Conservation (phyloP, 1,284 basidiomycete species). For the Leccinum fuscescens region DNA sequence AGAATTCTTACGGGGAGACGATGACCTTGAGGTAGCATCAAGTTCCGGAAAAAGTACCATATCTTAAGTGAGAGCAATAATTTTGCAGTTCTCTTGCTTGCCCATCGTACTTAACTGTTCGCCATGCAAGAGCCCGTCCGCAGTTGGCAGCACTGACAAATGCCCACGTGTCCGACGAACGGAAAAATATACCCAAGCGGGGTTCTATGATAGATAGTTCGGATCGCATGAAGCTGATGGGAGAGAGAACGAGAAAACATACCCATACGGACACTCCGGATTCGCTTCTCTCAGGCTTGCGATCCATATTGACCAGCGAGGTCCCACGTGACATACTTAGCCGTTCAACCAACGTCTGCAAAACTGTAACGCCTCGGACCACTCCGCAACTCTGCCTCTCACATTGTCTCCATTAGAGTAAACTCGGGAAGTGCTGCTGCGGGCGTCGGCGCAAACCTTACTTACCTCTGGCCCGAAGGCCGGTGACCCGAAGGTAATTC, state of each 20-base stretch:
- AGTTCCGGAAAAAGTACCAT: neutral
- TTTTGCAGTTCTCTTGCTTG: neutral
- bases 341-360: neutral
- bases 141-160: neutral
- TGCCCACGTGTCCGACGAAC: neutral
- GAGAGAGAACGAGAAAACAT: neutral
- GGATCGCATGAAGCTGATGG: neutral
- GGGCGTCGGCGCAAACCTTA: too few species aligned
- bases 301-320: neutral
- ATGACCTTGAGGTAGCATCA: neutral
- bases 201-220: too few species aligned
- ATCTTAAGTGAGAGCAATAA: neutral
- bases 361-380: neutral
- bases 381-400: neutral
- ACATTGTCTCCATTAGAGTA: neutral
- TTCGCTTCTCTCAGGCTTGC: too few species aligned
- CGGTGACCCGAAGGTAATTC: too few species aligned
- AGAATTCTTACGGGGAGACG: neutral
- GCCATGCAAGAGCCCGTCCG: neutral
- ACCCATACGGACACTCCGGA: too few species aligned
- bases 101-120: neutral
- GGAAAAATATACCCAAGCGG: neutral
- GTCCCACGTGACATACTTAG: neutral
- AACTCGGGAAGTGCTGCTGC: too few species aligned
- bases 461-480: too few species aligned